Base-by-base conservation (phyloP, 2,329 filamentous ascomycete genomes). In the Penicillium sp. region DNA sequence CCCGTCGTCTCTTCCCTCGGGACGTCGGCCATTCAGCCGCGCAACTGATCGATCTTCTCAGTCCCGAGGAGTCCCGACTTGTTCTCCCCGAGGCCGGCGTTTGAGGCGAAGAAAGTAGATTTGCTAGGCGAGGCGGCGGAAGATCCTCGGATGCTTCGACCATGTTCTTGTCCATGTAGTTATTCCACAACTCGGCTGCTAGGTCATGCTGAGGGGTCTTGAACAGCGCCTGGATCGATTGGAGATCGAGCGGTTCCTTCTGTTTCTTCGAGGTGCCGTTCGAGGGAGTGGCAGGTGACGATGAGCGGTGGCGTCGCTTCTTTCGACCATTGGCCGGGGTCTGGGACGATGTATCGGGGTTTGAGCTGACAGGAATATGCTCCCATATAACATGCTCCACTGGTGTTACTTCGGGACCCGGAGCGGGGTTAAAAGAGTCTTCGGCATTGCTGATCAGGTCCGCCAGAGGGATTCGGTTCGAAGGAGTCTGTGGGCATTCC, bases 151-250 rank as follows among this genome's bases (percentile, higher is more conserved):
- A 68, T 45, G 70, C 58, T 53, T 76, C 68, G 12, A 74, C 65
- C 46, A 70, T 68, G 54, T 77, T 73, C 61, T 76, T 72, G 46
- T 82, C 69, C 32, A 86, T 80, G 64, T 88, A 89, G 45, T 86
- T 82, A 59, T 87, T 87, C 88, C 88, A 92, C 1, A 91, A 70
- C 55, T 91, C 86, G 28, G 85, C 70, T 2, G 86, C 86, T 32
- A 88, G 85, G 61, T 91, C 87, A 28, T 83, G 79, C 55, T 86
- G 81, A 10, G 84, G 84, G 1, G 85, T 86, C 56, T 80, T 83
- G 38, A 88, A 68, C 0, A 81, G 75, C 46, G 78, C 75, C 33
- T 80, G 78, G 37, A 85, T 69, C 54, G 78, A 76, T 60, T 81
- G 78, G 33, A 84, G 70, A 58, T 87, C 81, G 53, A 84, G 72